These are phyloP conservation scores for Suillus weaverae DNA, from an alignment of 768 basidiomycete species.

Conservation along the genomic window DNA sequence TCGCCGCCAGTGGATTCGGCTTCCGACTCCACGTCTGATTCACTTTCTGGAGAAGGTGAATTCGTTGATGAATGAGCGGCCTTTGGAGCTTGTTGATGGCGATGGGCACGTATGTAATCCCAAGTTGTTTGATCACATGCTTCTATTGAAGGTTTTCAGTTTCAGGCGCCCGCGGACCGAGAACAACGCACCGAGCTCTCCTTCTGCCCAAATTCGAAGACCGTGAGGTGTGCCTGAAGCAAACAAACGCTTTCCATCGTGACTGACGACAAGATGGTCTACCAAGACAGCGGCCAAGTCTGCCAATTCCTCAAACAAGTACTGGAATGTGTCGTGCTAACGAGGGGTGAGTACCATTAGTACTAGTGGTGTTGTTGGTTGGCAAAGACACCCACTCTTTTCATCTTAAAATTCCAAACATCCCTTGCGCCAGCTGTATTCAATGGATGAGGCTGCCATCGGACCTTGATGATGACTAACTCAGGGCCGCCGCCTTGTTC, in stretches of 20 bases:
- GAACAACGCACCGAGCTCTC: constrained; percentile 55
- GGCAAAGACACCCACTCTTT: constrained; percentile 45
- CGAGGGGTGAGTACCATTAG: not conserved
- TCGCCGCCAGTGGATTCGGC: constrained; percentile 41
- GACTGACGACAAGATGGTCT: constrained; percentile 58
- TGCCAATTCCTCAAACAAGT: constrained; percentile 64
- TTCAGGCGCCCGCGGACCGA: not conserved
- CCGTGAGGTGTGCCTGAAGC: constrained; percentile 67
- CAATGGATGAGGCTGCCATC: constrained; percentile 67
- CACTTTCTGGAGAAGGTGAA: constrained; percentile 22
- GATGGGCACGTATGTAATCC: constrained; percentile 57
- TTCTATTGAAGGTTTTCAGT: constrained; percentile 40
- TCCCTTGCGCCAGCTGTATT: constrained; percentile 40
- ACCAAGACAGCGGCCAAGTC: constrained; percentile 54
- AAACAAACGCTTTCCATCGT: constrained; percentile 63
- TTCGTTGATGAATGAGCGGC: constrained; percentile 4
- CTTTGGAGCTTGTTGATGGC: constrained; percentile 23
- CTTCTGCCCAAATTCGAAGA: constrained; percentile 67
- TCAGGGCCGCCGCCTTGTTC: constrained; percentile 34
- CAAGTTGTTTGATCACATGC: constrained; percentile 65
- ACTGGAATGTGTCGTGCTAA: constrained; percentile 65
- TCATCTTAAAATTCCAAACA: constrained; percentile 55
- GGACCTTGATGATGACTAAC: constrained; percentile 52
- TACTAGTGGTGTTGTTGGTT: not conserved
- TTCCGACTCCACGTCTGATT: constrained; percentile 27